phyloP scores from a whole-genome alignment of 345 rosid species.

The Corchorus olitorius region DNA sequence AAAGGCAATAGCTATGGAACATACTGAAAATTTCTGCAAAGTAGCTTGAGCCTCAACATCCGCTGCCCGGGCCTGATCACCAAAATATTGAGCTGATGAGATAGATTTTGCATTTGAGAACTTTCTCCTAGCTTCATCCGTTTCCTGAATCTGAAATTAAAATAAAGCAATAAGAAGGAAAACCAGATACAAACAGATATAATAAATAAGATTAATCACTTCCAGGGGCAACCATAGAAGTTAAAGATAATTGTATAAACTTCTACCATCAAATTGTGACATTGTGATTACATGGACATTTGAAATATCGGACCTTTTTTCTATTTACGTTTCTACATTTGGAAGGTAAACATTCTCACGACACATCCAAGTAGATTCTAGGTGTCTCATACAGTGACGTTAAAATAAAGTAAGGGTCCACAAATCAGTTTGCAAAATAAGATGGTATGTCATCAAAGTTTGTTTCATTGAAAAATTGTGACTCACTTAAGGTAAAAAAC shows the following conservation, averaged over 20 bases:
- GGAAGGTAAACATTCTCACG: neutral
- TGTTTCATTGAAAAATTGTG: neutral
- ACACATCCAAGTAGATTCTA: neutral
- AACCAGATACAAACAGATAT: neutral
- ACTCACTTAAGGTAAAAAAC: slow-evolving; percentile 4
- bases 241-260: neutral
- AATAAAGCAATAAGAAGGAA: slow-evolving; percentile 15
- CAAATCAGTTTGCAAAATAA: neutral
- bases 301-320: neutral
- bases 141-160: slow-evolving; percentile 69
- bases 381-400: neutral
- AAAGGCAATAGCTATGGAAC: slow-evolving; percentile 27
- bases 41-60: slow-evolving; percentile 76
- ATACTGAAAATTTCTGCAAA: slow-evolving; percentile 88
- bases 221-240: neutral
- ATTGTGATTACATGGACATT: neutral
- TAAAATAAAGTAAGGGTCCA: neutral
- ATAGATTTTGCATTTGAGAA: slow-evolving; percentile 94
- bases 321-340: neutral
- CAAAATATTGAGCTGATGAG: slow-evolving; percentile 93
- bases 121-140: slow-evolving; percentile 97
- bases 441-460: neutral
- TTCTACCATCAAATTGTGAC: neutral
- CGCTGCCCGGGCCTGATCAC: slow-evolving; percentile 57
- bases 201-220: neutral